phyloP scores from a whole-genome alignment of 495 filamentous ascomycete genomes.

The Filosporella fistucella region DNA sequence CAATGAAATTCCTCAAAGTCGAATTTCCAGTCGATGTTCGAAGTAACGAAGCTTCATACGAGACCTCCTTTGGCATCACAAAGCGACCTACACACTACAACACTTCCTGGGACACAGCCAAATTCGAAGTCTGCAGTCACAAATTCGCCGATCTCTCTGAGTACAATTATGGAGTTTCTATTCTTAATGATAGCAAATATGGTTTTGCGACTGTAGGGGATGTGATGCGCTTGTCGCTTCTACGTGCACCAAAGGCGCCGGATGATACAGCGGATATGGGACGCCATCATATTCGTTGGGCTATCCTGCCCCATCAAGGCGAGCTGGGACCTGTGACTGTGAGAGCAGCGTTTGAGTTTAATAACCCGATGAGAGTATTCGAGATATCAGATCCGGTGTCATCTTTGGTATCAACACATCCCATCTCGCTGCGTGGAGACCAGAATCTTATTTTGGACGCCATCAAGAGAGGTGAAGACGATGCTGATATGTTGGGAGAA shows the following conservation, averaged over 20 bases:
- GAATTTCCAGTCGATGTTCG: conserved; percentile 93
- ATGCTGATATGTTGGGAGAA: conserved; percentile 93
- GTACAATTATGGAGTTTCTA: conserved; percentile 83
- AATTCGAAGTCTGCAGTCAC: conserved; percentile 98
- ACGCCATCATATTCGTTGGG: conserved; percentile 81
- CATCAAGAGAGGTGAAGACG: conserved; percentile 92
- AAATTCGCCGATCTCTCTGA: conserved; percentile 97
- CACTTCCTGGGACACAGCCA: conserved; percentile 97
- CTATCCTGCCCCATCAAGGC: conserved; percentile 81
- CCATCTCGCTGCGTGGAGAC: conserved; percentile 52
- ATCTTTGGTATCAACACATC: conserved; percentile 28
- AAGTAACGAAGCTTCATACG: conserved; percentile 90
- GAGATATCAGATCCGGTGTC: conserved; percentile 29
- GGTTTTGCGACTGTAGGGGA: conserved; percentile 89
- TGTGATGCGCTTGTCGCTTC: conserved; percentile 84
- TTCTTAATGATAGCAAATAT: conserved; percentile 95
- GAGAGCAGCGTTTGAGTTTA: conserved; percentile 83
- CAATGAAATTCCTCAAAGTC: conserved; percentile 97
- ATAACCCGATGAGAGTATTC: conserved; percentile 64
- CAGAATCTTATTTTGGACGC: conserved; percentile 70
- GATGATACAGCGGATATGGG: conserved; percentile 98
- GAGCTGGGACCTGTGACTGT: conserved; percentile 66
- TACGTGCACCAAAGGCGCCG: conserved; percentile 92
- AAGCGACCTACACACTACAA: conserved; percentile 92
- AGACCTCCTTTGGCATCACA: conserved; percentile 89